These are phyloP conservation scores for Acanthamoeba rhysodes DNA, from an alignment of 208 protist species.

Conservation along the genomic window DNA sequence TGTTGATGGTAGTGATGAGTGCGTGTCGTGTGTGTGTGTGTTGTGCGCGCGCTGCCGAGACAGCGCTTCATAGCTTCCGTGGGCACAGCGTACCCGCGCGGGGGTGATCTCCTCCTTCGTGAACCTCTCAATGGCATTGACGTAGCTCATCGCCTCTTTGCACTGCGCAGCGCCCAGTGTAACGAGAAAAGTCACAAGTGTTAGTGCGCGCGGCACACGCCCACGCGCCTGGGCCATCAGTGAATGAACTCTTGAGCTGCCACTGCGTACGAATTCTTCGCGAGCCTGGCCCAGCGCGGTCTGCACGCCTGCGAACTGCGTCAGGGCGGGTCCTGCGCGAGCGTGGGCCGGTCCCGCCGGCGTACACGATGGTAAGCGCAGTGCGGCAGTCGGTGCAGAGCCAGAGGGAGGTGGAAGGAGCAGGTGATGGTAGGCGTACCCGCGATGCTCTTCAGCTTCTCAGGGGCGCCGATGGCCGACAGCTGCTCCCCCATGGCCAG, in stretches of 20 bases:
- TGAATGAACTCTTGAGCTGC: neutral
- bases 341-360: neutral
- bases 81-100: neutral
- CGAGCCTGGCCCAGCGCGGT: neutral
- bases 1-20: neutral
- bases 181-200: too few species aligned
- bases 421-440: neutral
- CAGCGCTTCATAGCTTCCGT: neutral
- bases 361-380: too few species aligned
- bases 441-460: conserved; percentile 53
- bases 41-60: neutral
- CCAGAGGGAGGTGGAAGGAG: neutral
- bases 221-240: too few species aligned
- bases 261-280: conserved; percentile 38
- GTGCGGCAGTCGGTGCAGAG: neutral
- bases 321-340: conserved; percentile 9
- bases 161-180: neutral
- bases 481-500: neutral
- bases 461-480: neutral
- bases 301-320: neutral
- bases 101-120: neutral
- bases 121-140: neutral
- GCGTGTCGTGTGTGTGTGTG: too few species aligned
- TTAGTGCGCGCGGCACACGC: too few species aligned
- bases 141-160: neutral